Conservation (phyloP, 1,139 yeast species). For the Scheffersomyces titani region DNA sequence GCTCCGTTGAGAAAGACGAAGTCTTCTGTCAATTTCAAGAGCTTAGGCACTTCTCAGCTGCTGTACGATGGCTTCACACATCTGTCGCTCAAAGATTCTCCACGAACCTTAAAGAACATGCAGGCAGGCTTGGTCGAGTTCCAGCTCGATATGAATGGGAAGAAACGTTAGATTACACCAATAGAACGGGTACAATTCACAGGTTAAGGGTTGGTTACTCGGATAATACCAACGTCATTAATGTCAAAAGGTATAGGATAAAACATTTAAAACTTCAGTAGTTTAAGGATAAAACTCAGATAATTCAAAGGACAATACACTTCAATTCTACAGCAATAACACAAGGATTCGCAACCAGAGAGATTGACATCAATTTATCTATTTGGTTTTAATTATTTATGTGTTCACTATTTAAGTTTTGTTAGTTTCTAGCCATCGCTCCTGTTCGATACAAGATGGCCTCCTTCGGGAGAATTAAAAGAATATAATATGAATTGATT, state of each 20-base stretch:
- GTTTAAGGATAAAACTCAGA: background rate
- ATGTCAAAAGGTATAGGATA: background rate
- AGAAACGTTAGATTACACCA: background rate
- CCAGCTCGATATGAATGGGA: slow-evolving; percentile 25
- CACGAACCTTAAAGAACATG: slow-evolving; percentile 29
- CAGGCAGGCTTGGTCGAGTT: slow-evolving; percentile 41
- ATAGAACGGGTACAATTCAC: background rate
- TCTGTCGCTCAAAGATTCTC: slow-evolving; percentile 8
- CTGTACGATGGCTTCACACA: slow-evolving; percentile 10
- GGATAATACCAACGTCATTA: slow-evolving; percentile 3
- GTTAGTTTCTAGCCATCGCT: background rate
- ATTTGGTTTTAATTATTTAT: background rate
- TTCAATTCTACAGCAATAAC: background rate
- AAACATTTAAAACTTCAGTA: background rate
- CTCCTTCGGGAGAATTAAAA: background rate
- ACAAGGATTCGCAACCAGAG: background rate
- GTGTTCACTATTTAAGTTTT: background rate
- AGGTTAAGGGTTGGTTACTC: background rate
- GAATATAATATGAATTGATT: slow-evolving; percentile 1
- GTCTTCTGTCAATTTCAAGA: slow-evolving; percentile 12
- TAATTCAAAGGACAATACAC: background rate
- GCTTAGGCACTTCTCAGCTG: slow-evolving; percentile 10
- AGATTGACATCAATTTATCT: background rate
- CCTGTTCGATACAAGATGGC: background rate
- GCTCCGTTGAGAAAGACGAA: slow-evolving; percentile 15